Base-by-base conservation (phyloP, 441 rosid genomes). In the Dalechampia spathulata region DNA sequence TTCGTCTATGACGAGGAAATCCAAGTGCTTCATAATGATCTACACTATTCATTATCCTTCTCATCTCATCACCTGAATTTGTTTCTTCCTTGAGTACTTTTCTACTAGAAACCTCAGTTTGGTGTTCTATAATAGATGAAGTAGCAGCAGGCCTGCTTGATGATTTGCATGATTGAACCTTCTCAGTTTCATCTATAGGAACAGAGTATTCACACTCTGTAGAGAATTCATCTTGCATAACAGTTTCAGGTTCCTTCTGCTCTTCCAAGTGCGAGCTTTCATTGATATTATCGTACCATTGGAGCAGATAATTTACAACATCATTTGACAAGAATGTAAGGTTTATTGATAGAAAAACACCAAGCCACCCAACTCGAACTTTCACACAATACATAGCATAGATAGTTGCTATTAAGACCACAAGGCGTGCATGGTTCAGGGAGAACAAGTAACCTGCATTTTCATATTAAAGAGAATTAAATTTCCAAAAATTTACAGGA, bases 251-350 rank as follows among this genome's bases (percentile, higher is more conserved):
- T 70, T 80, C 85, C 61, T 78, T 84, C 66, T 62, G 81, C 71
- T 85, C 96, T 62, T 91, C 90, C 12, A 49, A 52, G 26, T 68
- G 87, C 30, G 75, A 56, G 40, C 67, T 84, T 48, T 84, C 96
- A 55, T 81, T 81, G 57, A 75, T 59, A 71, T 86, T 83, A 70
- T 94, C 99, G 72, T 86, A 84, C 81, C 83, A 79, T 60, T 75
- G 90, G 59, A 90, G 85, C 72, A 90, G 75, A 63, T 81, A 76
- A 43, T 83, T 82, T 16, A 87, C 73, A 16, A 78, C 48, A 64
- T 94, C 99, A 61, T 87, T 84, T n/a, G 99, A 90, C 58, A 90
- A 65, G 79, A 90, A 94, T 12, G 98, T 86, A 62, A 94, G 90
- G 77, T 88, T 88, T 69, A 82, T 71, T 26, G 96, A 83, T 43